Conservation (phyloP, 345 rosid genomes). For the Hibiscus syriacus region DNA sequence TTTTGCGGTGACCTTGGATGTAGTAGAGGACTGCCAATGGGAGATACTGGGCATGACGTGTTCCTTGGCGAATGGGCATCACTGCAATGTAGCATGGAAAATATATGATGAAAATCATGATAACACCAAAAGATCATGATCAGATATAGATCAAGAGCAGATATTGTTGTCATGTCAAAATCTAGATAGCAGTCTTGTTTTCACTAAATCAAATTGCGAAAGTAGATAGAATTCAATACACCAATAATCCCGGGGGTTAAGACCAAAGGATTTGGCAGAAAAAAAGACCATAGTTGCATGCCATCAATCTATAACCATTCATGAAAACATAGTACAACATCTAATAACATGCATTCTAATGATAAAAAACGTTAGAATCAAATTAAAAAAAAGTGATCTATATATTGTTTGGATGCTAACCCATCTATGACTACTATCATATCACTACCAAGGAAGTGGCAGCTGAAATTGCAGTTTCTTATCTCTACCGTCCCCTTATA, state of each 20-base stretch:
- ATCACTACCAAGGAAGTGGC: not conserved
- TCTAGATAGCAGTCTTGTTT: not conserved
- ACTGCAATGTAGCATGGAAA: conserved; percentile 28
- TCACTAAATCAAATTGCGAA: not conserved
- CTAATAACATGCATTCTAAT: not conserved
- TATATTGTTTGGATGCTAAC: not conserved
- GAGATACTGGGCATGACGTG: conserved; percentile 55
- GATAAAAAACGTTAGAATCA: not conserved
- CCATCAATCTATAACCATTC: not conserved
- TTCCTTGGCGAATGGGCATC: conserved; percentile 40
- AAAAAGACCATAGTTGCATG: not conserved
- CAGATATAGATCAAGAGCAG: too few species aligned
- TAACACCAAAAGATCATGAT: not conserved
- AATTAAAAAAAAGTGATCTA: not conserved
- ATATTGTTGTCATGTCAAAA: not conserved
- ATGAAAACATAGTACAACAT: not conserved
- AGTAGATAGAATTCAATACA: not conserved
- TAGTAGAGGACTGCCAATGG: conserved; percentile 52
- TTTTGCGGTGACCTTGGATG: conserved; percentile 50
- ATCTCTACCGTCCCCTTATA: too few species aligned
- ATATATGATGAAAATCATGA: not conserved
- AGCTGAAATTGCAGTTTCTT: not conserved
- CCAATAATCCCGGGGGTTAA: not conserved
- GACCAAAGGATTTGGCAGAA: not conserved
- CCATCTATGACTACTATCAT: not conserved